phyloP scores from a whole-genome alignment of 108 stramenopile genomes.

The Aurantiochytrium sp. region DNA sequence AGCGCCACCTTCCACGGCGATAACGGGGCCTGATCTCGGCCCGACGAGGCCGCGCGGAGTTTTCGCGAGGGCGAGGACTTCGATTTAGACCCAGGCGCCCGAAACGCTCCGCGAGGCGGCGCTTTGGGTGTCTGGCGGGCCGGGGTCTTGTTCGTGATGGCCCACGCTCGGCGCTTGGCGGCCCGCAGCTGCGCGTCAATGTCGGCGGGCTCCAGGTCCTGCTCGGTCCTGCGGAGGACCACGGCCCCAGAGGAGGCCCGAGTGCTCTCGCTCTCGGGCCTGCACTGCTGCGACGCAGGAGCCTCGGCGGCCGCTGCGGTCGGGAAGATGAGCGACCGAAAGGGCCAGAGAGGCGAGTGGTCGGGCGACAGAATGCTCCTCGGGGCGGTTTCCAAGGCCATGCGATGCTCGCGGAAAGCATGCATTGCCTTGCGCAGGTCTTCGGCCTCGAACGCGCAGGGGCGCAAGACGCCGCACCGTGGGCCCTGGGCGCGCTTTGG shows the following conservation, averaged over 20 bases:
- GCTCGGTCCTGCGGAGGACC: no score
- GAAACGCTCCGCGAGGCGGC: no score
- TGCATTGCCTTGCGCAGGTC: neutral
- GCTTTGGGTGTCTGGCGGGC: no score
- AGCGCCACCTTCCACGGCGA: neutral
- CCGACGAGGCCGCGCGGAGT: no score
- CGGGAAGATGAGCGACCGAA: neutral
- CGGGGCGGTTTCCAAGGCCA: neutral
- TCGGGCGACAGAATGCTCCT: neutral
- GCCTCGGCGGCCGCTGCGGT: no score
- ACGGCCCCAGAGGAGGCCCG: no score
- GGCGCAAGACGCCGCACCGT: neutral
- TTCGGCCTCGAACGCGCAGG: neutral
- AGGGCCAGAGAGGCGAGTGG: neutral
- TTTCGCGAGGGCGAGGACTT: no score
- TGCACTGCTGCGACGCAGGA: no score
- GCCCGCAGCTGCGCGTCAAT: neutral
- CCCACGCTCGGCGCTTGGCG: neutral
- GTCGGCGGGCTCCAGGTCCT: neutral
- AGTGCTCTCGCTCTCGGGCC: no score
- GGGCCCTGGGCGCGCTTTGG: neutral
- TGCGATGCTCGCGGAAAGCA: neutral
- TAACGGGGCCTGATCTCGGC: neutral
- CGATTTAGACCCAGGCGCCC: no score
- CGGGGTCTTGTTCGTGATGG: neutral